Evolutionary conservation across 2,329 filamentous ascomycete species (phyloP).

Genomic region (Verticillium klebahnii): DNA sequence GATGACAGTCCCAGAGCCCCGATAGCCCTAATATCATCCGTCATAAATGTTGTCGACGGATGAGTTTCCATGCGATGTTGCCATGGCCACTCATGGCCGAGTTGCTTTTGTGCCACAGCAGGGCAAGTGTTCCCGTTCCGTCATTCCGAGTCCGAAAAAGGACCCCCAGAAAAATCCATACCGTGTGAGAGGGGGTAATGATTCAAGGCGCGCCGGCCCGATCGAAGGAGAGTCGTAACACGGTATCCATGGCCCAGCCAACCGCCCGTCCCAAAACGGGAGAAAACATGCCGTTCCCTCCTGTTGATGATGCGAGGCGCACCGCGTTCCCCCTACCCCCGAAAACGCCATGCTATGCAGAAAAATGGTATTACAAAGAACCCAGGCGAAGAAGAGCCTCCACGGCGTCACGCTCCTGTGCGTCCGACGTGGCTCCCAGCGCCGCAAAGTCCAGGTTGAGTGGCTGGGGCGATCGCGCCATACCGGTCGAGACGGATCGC

Average conservation of each 20-base stretch:
- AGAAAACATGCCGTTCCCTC: conserved; percentile 1
- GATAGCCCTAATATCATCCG: neutral
- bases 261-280: conserved; percentile 3
- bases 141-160: neutral
- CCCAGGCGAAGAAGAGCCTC: conserved; percentile 77
- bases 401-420: conserved; percentile 76
- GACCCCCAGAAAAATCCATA: conserved; percentile 18
- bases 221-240: conserved; percentile 22
- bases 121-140: neutral
- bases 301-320: neutral
- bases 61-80: neutral
- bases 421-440: conserved; percentile 50
- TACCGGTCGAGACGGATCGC: conserved; percentile 49
- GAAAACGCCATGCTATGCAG: conserved; percentile 52
- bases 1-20: neutral
- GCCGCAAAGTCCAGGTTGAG: conserved; percentile 47
- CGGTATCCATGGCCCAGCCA: conserved; percentile 21
- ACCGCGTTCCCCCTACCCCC: conserved; percentile 9
- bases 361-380: conserved; percentile 60
- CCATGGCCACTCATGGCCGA: neutral
- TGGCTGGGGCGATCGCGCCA: conserved; percentile 48
- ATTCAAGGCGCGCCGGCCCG: conserved; percentile 26
- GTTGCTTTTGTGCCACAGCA: neutral
- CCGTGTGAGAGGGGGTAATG: conserved; percentile 22
- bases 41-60: neutral